Evolutionary conservation across 768 basidiomycete genomes (phyloP), one percentile per base, ranked within the genome.

Genomic region (Sporobolomyces roseus): DNA sequence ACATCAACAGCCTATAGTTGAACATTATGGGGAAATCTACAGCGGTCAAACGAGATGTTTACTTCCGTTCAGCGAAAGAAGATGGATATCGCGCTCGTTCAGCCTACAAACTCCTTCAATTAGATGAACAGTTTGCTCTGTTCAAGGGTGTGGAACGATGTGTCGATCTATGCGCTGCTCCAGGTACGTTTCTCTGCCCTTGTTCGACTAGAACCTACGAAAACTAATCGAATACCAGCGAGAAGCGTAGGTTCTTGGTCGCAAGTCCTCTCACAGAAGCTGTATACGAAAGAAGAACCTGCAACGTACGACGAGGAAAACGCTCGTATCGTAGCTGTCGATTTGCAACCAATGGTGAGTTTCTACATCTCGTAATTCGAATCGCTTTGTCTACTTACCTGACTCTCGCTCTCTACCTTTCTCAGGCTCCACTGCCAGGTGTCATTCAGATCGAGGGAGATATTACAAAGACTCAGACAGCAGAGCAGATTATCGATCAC

Each of bases 361-460:
- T 61, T 9, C 35, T 41, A n/a, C n/a, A 12, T n/a, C 25, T n/a
- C n/a, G n/a, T n/a, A n/a, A n/a, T n/a, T n/a, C n/a, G n/a, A n/a
- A n/a, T n/a, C n/a, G n/a, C n/a, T n/a, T n/a, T n/a, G n/a, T n/a
- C n/a, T n/a, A n/a, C n/a, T n/a, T n/a, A n/a, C n/a, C n/a, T n/a
- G n/a, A n/a, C n/a, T n/a, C n/a, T n/a, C n/a, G n/a, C n/a, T 23
- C 38, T 27, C 6, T 29, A 1, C 17, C 25, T 12, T 46, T 4
- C 9, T 2, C 43, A 81, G 80, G 81, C 80, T 9, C 81, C 81
- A 1, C 62, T 82, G 14, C 74, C 78, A 4, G 77, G 79, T 48
- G 79, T 81, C 17, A 80, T 79, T 0, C 78, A 78, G 38, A 75
- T 82, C 3, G 79, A 80, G 65, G 80, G 80, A 51, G 81, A 82